Base-by-base conservation (phyloP, 139 green algal species). In the Closterium sp. region DNA sequence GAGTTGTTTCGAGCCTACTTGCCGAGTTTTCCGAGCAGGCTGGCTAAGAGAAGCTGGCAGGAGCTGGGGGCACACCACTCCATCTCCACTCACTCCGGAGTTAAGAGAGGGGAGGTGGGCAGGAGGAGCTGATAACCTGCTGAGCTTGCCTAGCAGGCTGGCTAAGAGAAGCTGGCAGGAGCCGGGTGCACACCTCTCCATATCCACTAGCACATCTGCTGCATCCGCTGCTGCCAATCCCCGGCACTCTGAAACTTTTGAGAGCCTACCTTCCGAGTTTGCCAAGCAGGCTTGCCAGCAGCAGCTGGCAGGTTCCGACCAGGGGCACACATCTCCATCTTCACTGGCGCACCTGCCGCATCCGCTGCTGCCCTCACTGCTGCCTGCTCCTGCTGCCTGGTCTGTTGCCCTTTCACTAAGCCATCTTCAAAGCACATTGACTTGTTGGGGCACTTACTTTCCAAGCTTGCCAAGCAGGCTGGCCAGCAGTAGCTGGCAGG, bases 391-490 rank as follows among this genome's bases (percentile, higher is more conserved):
- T 32, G 28, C 38, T 83, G 34, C n/a, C 85, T 12, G 36, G 36
- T 34, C n/a, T 81, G 85, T 89, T 89, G 34, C n/a, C 55, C 21
- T 38, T 81, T 12, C 4, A 25, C 21, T 34, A 38, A 38, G 55
- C 33, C 85, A 8, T 34, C 85, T 38, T 25, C 55, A 89, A 36
- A 81, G 85, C 85, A 34, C 84, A 87, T 6, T 34, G 84, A 33
- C 4, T 33, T 35, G 32, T 12, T 12, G 84, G 6, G 84, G 32
- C 6, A 87, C 2, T 89, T 5, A 89, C 86, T 69, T 91, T 12
- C n/a, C 88, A 9, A 91, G n/a, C 3, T 33, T 32, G 34, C 88
- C n/a, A 30, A 92, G n/a, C 4, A 92, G 84, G n/a, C 81, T 92
- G 5, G 36, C 25, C 1, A 92, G 36, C 36, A 92, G 36, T 30